Evolutionary conservation across 1,284 basidiomycete genomes (phyloP).

Genomic region (Rhodotorula sp.): DNA sequence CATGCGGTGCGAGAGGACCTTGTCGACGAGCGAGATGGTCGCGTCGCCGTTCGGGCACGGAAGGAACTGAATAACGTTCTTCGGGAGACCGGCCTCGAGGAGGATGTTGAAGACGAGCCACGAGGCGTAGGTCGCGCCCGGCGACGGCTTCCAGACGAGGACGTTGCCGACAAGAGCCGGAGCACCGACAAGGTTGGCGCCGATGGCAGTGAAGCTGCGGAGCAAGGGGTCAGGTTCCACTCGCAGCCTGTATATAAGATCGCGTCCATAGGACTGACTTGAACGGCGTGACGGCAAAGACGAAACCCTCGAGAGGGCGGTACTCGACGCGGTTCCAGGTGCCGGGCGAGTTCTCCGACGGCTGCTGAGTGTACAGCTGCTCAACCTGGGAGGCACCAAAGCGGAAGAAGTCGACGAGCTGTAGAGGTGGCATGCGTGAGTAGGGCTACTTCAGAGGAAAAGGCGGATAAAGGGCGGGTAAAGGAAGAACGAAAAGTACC

Average conservation of each 20-base stretch:
- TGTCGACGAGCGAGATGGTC: conserved; percentile 61
- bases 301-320: conserved; percentile 94
- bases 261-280: conserved; percentile 63
- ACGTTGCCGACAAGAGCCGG: conserved; percentile 95
- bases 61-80: conserved; percentile 95
- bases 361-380: conserved; percentile 88
- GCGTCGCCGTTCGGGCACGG: conserved; percentile 55
- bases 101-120: conserved; percentile 91
- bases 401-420: conserved; percentile 91
- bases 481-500: conserved; percentile 54
- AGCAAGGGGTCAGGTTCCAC: neutral
- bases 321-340: conserved; percentile 98
- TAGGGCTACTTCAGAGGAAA: neutral
- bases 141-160: conserved; percentile 96
- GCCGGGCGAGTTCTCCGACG: conserved; percentile 78
- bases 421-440: conserved; percentile 26
- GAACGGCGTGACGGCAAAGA: conserved; percentile 95
- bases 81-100: conserved; percentile 87
- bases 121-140: conserved; percentile 91
- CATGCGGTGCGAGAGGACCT: conserved; percentile 68
- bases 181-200: conserved; percentile 79
- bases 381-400: conserved; percentile 97
- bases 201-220: conserved; percentile 72
- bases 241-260: neutral
- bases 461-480: neutral